phyloP scores from a whole-genome alignment of 306 rosid genomes.

The Fragaria nilgerrensis region DNA sequence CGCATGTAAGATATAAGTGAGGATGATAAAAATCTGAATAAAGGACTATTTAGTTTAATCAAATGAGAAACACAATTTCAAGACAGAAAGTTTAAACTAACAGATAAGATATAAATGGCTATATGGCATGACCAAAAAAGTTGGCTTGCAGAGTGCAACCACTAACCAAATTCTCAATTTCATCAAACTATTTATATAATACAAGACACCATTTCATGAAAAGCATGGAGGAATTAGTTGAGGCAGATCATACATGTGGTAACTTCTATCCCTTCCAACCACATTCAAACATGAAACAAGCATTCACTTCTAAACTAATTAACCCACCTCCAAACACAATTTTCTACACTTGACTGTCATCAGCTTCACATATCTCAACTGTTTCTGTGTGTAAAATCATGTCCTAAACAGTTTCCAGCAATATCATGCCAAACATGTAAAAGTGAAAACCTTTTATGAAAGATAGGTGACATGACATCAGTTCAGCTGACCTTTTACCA shows the following conservation, averaged over 20 bases:
- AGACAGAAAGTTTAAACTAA: neutral
- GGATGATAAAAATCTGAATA: slow-evolving; percentile 7
- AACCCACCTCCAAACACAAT: neutral
- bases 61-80: neutral
- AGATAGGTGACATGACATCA: neutral
- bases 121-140: neutral
- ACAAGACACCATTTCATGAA: neutral
- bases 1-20: slow-evolving; percentile 8
- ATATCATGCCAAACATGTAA: neutral
- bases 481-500: neutral
- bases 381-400: neutral
- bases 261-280: neutral
- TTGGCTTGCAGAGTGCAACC: neutral
- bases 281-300: neutral
- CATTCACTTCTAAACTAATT: neutral
- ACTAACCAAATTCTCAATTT: neutral
- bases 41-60: slow-evolving; percentile 6
- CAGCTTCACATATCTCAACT: neutral
- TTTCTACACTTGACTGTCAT: neutral
- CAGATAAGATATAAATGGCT: neutral
- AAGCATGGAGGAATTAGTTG: neutral
- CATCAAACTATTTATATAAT: neutral
- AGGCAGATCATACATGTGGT: neutral
- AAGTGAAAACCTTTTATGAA: neutral
- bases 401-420: neutral